A percentile compares a stretch with the other conserved stretches of the same genome.
These are phyloP conservation scores for Stachybotrys chartarum DNA, from an alignment of 2,329 filamentous ascomycete genomes.

Conservation along the genomic window DNA sequence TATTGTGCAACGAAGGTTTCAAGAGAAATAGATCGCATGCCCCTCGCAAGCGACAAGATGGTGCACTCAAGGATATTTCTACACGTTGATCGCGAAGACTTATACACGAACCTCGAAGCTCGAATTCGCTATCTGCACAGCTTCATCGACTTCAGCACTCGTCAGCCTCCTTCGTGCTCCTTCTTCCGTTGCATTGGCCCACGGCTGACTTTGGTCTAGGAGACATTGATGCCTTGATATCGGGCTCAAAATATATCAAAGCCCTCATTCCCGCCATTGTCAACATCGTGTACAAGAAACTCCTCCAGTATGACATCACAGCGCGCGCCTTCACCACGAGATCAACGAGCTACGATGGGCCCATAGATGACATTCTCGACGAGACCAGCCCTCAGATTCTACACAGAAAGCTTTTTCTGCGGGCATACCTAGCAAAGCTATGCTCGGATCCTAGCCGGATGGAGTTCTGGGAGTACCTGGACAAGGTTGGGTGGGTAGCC, in stretches of 20 bases:
- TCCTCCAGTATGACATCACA: constrained; percentile 75
- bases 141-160: constrained; percentile 67
- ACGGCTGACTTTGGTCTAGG: constrained; percentile 31
- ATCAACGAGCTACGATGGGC: constrained; percentile 58
- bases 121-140: constrained; percentile 67
- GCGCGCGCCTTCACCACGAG: constrained; percentile 65
- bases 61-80: constrained; percentile 7
- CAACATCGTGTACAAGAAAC: constrained; percentile 78
- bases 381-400: constrained; percentile 70
- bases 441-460: constrained; percentile 68
- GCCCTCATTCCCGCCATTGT: constrained; percentile 77
- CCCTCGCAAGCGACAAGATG: constrained; percentile 13
- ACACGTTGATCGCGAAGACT: constrained; percentile 62
- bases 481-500: constrained; percentile 64
- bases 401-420: constrained; percentile 69
- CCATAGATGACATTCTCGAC: constrained; percentile 53
- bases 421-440: constrained; percentile 68
- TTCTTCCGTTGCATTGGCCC: not conserved
- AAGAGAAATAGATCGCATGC: not conserved
- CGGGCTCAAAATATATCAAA: constrained; percentile 69
- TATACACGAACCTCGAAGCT: constrained; percentile 64
- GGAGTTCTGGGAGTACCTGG: constrained; percentile 77
- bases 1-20: not conserved
- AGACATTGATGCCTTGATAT: constrained; percentile 63
- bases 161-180: constrained; percentile 35